Conservation (phyloP, 2,329 filamentous ascomycete species). For the Claviceps pusilla region DNA sequence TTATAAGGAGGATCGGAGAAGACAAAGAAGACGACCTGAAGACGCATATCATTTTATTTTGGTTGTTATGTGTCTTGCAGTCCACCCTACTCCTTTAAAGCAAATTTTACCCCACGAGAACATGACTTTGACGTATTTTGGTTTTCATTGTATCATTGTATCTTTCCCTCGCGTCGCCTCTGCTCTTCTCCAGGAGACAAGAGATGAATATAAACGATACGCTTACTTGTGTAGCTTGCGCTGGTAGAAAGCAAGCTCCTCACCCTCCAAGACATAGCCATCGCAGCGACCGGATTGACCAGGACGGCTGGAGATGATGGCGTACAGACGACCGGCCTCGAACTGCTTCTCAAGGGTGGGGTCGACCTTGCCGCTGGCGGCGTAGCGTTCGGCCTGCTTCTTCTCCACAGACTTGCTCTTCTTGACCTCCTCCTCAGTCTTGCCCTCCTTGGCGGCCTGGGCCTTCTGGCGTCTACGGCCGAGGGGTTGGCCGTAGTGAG, state of each 20-base stretch:
- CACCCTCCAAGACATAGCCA: conserved; percentile 96
- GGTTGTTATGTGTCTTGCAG: not conserved
- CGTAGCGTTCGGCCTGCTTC: conserved; percentile 85
- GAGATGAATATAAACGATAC: not conserved
- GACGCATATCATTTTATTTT: not conserved
- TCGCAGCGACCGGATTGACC: conserved; percentile 94
- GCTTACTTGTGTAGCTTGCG: conserved; percentile 95
- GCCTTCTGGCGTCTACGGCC: conserved; percentile 88
- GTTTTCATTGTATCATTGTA: not conserved
- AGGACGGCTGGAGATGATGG: conserved; percentile 80
- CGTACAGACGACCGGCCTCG: conserved; percentile 95
- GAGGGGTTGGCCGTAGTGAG: conserved; percentile 86
- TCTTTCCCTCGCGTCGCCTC: not conserved
- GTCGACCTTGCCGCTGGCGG: conserved; percentile 84
- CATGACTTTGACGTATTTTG: not conserved
- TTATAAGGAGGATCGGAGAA: not conserved
- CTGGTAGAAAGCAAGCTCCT: conserved; percentile 99
- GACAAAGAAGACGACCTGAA: not conserved
- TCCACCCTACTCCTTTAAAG: not conserved
- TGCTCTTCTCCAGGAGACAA: not conserved
- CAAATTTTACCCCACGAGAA: not conserved
- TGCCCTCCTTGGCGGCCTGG: conserved; percentile 41
- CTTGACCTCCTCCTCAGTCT: conserved; percentile 58
- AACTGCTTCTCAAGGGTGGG: conserved; percentile 90
- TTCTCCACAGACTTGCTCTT: conserved; percentile 92